Base-by-base conservation (phyloP, 495 filamentous ascomycete genomes). In the Collariella sp. region DNA sequence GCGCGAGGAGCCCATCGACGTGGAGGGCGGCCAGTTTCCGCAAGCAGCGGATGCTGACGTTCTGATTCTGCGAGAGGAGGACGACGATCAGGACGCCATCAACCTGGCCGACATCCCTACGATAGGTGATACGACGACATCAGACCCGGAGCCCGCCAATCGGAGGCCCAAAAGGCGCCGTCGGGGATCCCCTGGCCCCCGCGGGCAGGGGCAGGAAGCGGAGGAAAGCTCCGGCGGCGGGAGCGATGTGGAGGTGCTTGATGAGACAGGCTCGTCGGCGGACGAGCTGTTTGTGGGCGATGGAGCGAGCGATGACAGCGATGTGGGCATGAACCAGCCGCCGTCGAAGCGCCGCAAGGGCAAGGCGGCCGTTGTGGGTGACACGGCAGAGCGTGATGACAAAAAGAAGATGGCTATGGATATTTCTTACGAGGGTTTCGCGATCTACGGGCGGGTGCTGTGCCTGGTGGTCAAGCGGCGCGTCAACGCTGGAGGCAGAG, bases 391-490 rank as follows among this genome's bases (percentile, higher is more conserved):
- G n/a, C 53, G 53, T 6, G 88, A 94, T 50, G 87, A 95, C 62
- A 88, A 89, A 69, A 96, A 97, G 75, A 96, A 96, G 69, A 67
- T 94, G 58, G 78, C 76, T 2, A 77, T 96, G 67, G 79, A 82
- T 50, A 95, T 89, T 23, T 83, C 84, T 20, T 97, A 96, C 67
- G 90, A 97, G 60, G 91, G 93, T 31, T 98, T 96, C 69, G 84
- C 83, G 62, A 96, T 98, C 67, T 91, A 93, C 70, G 88, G 91
- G 7, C 85, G 88, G 55, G 87, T 95, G 29, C 74, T 98, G 35
- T 97, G 90, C 66, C 72, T 98, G 35, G 83, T 97, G 13, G 85
- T 98, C 56, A 91, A 94, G 68, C 59, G 69, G 46, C 72, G 70
- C 47, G 63, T 76, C 57, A 57, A 59, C 54, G 43, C 20, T 46